These are phyloP conservation scores for Danielia oregonensis DNA, from an alignment of 805 yeast genomes.

Conservation along the genomic window DNA sequence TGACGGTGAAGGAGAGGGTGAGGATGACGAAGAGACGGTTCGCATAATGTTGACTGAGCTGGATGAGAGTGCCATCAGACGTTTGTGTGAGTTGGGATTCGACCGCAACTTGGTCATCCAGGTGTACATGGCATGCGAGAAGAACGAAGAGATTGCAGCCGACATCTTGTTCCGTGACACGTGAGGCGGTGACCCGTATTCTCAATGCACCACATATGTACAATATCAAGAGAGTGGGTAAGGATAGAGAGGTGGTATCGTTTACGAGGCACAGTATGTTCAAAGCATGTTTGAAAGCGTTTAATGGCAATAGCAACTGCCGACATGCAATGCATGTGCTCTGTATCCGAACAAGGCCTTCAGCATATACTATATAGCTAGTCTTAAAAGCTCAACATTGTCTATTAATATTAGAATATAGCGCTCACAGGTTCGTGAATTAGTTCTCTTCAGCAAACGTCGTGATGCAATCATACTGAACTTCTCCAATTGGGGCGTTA, in stretches of 20 bases:
- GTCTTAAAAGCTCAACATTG: too few species aligned
- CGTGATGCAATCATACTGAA: slow-evolving; percentile 4
- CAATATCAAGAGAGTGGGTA: background rate
- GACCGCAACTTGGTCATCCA: slow-evolving; percentile 84
- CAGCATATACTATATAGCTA: too few species aligned
- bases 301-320: too few species aligned
- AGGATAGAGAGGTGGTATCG: background rate
- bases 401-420: too few species aligned
- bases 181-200: slow-evolving; percentile 4
- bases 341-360: too few species aligned
- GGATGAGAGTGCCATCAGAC: slow-evolving; percentile 84
- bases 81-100: slow-evolving; percentile 91
- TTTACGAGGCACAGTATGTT: background rate
- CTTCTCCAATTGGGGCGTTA: slow-evolving; percentile 47
- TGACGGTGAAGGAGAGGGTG: slow-evolving; percentile 35
- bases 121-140: slow-evolving; percentile 96
- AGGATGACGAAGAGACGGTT: slow-evolving; percentile 33
- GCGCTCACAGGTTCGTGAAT: too few species aligned
- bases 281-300: too few species aligned
- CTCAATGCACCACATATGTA: background rate
- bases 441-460: too few species aligned
- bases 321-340: too few species aligned
- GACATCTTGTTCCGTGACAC: slow-evolving; percentile 69
- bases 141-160: slow-evolving; percentile 95
- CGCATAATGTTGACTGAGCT: slow-evolving; percentile 67